These are phyloP conservation scores for Salvia sclarea DNA, from an alignment of 305 asterid genomes.

Conservation along the genomic window DNA sequence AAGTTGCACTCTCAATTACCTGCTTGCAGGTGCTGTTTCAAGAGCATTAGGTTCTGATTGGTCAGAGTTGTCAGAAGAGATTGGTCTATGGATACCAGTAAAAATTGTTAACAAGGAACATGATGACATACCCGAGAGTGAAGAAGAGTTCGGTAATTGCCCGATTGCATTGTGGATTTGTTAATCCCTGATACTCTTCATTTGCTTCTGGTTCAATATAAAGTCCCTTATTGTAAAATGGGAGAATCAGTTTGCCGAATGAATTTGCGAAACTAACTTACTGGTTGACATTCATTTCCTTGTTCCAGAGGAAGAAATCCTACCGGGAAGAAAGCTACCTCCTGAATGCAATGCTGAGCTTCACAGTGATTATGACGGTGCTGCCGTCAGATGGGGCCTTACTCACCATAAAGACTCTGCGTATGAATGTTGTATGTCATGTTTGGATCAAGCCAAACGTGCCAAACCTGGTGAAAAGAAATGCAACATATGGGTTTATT, in stretches of 20 bases:
- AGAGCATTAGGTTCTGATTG: conserved; percentile 65
- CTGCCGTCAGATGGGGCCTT: conserved; percentile 91
- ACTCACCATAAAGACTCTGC: conserved; percentile 90
- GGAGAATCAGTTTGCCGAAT: background rate
- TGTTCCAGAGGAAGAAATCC: conserved; percentile 55
- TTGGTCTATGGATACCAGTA: conserved; percentile 90
- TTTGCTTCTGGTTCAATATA: background rate
- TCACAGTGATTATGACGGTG: conserved; percentile 87
- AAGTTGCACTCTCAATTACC: conserved; percentile 6
- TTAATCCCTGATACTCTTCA: background rate
- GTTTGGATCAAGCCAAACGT: conserved; percentile 75
- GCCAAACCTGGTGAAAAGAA: conserved; percentile 58
- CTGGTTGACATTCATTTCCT: conserved; percentile 22
- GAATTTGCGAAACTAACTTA: background rate
- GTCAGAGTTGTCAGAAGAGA: conserved; percentile 61
- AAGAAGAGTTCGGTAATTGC: conserved; percentile 66
- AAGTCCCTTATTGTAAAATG: background rate
- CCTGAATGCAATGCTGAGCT: conserved; percentile 78
- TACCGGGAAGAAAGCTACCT: conserved; percentile 80
- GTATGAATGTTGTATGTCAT: conserved; percentile 90
- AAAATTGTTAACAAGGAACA: conserved; percentile 63
- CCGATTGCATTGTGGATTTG: background rate
- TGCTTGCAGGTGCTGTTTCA: conserved; percentile 51
- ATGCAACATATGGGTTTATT: conserved; percentile 92
- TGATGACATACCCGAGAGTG: conserved; percentile 79